Base-by-base conservation (phyloP, 2,329 filamentous ascomycete species). In the Bisporella sp. region DNA sequence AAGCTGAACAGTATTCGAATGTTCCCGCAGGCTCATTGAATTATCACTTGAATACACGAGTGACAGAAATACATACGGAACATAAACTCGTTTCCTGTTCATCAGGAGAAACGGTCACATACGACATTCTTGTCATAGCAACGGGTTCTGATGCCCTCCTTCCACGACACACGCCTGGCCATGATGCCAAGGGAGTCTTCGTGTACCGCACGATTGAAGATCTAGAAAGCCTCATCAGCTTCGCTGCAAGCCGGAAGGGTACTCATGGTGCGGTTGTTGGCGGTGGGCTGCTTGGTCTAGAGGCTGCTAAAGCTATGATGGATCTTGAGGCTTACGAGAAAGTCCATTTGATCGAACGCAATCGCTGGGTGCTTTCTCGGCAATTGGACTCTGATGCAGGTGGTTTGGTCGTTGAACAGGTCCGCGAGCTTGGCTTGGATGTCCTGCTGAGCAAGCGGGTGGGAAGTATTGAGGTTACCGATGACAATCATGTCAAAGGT, bases 241-340 rank as follows among this genome's bases (percentile, higher is more conserved):
- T 86, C 62, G 81, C 88, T 0, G 75, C 79, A 1, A 71, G 73
- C 8, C 79, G 81, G 48, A 85, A 82, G 58, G 87, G 81, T 4
- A 81, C 82, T 2, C 78, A 78, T 2, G 89, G 87, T 0, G 78
- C 82, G 4, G 89, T 93, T 0, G 87, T 96, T 4, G 90, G 90
- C 29, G 90, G 90, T 47, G 90, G 90, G 1, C 68, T 96, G 29
- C 75, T 96, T 0, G 90, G 90, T 1, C 77, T 96, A 0, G 90
- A 96, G 69, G 90, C 90, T 2, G 90, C 89, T 33, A 93, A 95
- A 62, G 90, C 90, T 2, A 90, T 96, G 87, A 84, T 91, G 72
- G 89, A 95, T 63, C 72, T 96, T 6, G 77, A 87, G 59, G 79
- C 82, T 47, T 95, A 86, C 62, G 73, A 77, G 9, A 79, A 81